Evolutionary conservation across 495 filamentous ascomycete genomes (phyloP).

Genomic region (Aspergillus sparsus): DNA sequence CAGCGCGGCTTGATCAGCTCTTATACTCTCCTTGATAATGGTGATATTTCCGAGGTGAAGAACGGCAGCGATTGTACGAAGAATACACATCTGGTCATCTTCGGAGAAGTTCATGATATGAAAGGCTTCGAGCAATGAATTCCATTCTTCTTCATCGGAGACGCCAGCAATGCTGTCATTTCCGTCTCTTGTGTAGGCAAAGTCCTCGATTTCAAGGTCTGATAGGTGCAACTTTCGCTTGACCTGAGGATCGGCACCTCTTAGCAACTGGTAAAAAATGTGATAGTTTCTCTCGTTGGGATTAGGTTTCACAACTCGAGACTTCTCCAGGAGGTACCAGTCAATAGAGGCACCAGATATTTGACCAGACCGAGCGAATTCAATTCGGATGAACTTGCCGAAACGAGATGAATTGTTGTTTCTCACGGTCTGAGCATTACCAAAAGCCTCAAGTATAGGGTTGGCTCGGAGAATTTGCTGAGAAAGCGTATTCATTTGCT

Average conservation of each 20-base stretch:
- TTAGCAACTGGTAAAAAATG: constrained; percentile 93
- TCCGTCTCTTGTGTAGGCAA: constrained; percentile 86
- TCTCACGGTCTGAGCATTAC: constrained; percentile 94
- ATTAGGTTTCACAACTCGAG: constrained; percentile 86
- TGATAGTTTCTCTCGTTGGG: constrained; percentile 92
- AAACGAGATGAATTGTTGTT: constrained; percentile 99
- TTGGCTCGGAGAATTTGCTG: constrained; percentile 96
- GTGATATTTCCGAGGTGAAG: constrained; percentile 91
- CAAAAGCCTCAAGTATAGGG: constrained; percentile 97
- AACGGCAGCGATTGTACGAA: constrained; percentile 86
- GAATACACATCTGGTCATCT: constrained; percentile 77
- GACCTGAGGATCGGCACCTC: constrained; percentile 72
- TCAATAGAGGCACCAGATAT: constrained; percentile 97
- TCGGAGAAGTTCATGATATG: constrained; percentile 91
- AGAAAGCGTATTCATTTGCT: constrained; percentile 84
- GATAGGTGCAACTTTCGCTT: constrained; percentile 75
- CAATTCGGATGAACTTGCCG: constrained; percentile 98
- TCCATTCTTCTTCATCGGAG: constrained; percentile 90
- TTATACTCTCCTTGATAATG: constrained; percentile 83
- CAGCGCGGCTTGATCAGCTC: constrained; percentile 87
- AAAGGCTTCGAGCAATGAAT: constrained; percentile 86
- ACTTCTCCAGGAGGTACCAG: constrained; percentile 98
- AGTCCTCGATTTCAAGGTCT: constrained; percentile 75
- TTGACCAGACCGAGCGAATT: constrained; percentile 86
- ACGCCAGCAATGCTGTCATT: constrained; percentile 90